Evolutionary conservation across 306 rosid species (phyloP).

Genomic region (Amphicarpaea edgeworthii): DNA sequence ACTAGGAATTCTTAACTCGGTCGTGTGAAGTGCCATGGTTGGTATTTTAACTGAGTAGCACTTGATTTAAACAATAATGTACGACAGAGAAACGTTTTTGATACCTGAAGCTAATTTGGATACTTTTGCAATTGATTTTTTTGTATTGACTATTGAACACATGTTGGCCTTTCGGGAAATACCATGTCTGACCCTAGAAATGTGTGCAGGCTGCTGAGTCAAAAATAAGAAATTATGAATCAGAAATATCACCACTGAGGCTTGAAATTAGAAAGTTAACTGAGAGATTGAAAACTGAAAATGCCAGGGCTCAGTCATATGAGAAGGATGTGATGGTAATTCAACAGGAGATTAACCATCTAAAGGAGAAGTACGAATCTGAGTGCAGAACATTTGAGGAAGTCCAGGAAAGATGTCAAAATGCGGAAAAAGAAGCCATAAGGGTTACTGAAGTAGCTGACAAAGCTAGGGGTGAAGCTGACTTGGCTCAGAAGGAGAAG

Average conservation of each 20-base stretch:
- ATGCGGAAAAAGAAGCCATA: constrained; percentile 72
- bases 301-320: constrained; percentile 65
- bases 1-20: neutral
- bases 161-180: neutral
- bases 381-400: constrained; percentile 72
- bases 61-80: neutral
- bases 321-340: constrained; percentile 70
- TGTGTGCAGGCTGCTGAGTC: constrained; percentile 78
- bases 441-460: constrained; percentile 79
- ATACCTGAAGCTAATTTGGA: constrained; percentile 4
- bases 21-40: neutral
- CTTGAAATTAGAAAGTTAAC: constrained; percentile 62
- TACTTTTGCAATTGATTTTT: neutral
- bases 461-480: constrained; percentile 74
- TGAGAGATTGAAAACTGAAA: constrained; percentile 64
- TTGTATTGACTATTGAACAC: neutral
- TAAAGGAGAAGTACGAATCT: constrained; percentile 72
- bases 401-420: constrained; percentile 69
- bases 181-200: constrained; percentile 23
- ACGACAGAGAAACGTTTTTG: neutral
- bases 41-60: constrained; percentile 1
- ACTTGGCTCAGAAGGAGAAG: constrained; percentile 69
- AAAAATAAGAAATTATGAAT: constrained; percentile 69
- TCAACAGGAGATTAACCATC: constrained; percentile 74
- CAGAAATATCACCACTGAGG: constrained; percentile 63